Evolutionary conservation across 2,329 filamentous ascomycete genomes (phyloP).

Genomic region (Ophiosphaerella herpotricha): DNA sequence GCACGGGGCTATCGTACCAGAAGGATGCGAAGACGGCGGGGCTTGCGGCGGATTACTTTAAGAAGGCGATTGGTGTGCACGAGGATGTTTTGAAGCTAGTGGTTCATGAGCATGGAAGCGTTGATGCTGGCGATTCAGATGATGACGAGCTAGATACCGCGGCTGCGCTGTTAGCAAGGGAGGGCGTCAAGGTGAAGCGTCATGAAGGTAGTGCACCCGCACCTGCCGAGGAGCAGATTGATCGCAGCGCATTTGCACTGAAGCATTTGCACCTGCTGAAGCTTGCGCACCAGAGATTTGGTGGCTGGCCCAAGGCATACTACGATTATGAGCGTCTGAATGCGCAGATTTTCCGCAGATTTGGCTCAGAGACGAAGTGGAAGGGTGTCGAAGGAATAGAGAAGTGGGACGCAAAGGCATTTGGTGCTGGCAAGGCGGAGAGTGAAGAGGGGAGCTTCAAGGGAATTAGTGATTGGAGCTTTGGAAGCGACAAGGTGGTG

Average conservation of each 20-base stretch:
- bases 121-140: conserved; percentile 32
- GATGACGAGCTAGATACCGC: conserved; percentile 45
- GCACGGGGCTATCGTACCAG: conserved; percentile 45
- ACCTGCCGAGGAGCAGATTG: conserved; percentile 32
- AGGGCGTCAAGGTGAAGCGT: conserved; percentile 38
- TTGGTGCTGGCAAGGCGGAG: conserved; percentile 54
- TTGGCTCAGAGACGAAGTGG: conserved; percentile 41
- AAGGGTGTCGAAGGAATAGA: conserved; percentile 52
- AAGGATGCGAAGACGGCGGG: conserved; percentile 41
- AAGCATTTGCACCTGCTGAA: conserved; percentile 46
- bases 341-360: conserved; percentile 50
- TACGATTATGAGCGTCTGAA: conserved; percentile 55
- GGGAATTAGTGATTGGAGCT: conserved; percentile 39
- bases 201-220: conserved; percentile 26
- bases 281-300: conserved; percentile 50
- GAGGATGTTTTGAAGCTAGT: conserved; percentile 42
- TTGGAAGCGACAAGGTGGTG: conserved; percentile 25
- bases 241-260: conserved; percentile 31
- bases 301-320: conserved; percentile 54
- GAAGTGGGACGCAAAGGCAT: conserved; percentile 54
- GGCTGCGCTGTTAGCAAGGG: conserved; percentile 42
- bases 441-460: conserved; percentile 43
- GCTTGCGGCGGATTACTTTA: conserved; percentile 47
- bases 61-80: conserved; percentile 41
- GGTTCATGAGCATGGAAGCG: conserved; percentile 19